Conservation (phyloP, 1,139 yeast genomes). For the Sugiyamaella xylanicola region DNA sequence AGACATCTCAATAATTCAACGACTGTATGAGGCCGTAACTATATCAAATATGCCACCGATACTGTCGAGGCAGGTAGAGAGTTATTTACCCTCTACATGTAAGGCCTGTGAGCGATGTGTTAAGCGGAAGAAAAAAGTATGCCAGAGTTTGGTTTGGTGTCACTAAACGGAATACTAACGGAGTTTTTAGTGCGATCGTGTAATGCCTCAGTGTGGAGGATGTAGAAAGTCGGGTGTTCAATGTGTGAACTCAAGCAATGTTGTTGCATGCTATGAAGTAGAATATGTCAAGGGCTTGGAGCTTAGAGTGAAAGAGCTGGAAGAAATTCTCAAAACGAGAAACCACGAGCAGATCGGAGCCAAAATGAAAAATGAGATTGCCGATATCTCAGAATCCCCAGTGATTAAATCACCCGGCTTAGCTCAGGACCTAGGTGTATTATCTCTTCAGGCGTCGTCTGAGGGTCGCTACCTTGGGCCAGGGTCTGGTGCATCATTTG, state of each 20-base stretch:
- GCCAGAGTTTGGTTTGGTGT: not conserved
- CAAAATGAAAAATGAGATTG: too few relatives aligned
- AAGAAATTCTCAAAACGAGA: slow-evolving; percentile 12
- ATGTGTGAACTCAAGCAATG: slow-evolving; percentile 27
- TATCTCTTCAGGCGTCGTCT: slow-evolving; percentile 29
- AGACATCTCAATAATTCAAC: too few relatives aligned
- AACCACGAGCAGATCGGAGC: not conserved
- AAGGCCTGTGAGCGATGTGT: slow-evolving; percentile 33
- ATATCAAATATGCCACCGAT: slow-evolving; percentile 14
- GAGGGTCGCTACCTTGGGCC: slow-evolving; percentile 34
- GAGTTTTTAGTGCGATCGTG: slow-evolving; percentile 27
- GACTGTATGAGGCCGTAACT: too few relatives aligned
- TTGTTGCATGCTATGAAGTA: slow-evolving; percentile 25
- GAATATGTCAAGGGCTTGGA: slow-evolving; percentile 28
- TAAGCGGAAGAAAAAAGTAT: slow-evolving; percentile 32
- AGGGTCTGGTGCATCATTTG: slow-evolving; percentile 33
- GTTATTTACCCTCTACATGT: slow-evolving; percentile 24
- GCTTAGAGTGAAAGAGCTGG: slow-evolving; percentile 18
- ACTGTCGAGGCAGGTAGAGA: not conserved
- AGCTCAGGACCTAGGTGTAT: slow-evolving; percentile 26
- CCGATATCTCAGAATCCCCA: not conserved
- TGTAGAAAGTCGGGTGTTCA: slow-evolving; percentile 21
- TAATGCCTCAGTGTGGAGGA: slow-evolving; percentile 27
- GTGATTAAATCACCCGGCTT: slow-evolving; percentile 10
- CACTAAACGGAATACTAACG: not conserved